Conservation (phyloP, 495 filamentous ascomycete species). For the Xeromyces bisporus region DNA sequence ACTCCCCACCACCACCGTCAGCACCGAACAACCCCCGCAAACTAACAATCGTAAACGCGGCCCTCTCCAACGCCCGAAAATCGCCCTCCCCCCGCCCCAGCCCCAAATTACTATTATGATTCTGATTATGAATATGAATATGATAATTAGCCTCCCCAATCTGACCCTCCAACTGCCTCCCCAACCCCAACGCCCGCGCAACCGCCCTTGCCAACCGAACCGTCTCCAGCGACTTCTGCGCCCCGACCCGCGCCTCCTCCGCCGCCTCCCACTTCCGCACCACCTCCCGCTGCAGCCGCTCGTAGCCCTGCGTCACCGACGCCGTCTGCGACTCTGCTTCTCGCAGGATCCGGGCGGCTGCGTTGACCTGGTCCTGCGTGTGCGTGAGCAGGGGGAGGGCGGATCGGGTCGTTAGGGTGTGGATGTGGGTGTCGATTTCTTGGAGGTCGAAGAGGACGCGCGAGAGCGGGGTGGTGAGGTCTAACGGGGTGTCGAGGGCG, state of each 20-base stretch:
- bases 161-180: conserved; percentile 75
- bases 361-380: conserved; percentile 52
- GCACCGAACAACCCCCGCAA: conserved; percentile 56
- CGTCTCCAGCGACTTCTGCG: conserved; percentile 58
- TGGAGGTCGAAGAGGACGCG: conserved; percentile 93
- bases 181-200: conserved; percentile 56
- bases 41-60: conserved; percentile 55
- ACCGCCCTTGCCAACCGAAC: conserved; percentile 64
- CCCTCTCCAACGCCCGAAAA: conserved; percentile 59
- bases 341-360: conserved; percentile 48
- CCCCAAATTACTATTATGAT: no score
- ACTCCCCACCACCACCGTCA: conserved; percentile 46
- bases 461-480: conserved; percentile 85
- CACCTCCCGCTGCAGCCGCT: conserved; percentile 68
- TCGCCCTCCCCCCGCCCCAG: conserved; percentile 28
- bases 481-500: conserved; percentile 71
- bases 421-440: conserved; percentile 91
- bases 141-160: conserved; percentile 41
- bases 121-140: no score
- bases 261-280: conserved; percentile 65
- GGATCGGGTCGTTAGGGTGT: conserved; percentile 68
- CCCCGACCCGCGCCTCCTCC: conserved; percentile 55
- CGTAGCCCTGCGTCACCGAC: conserved; percentile 66
- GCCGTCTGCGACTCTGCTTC: conserved; percentile 62
- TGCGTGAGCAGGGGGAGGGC: conserved; percentile 70